phyloP scores from a whole-genome alignment of 768 basidiomycete species.

The Crucibulum laeve region DNA sequence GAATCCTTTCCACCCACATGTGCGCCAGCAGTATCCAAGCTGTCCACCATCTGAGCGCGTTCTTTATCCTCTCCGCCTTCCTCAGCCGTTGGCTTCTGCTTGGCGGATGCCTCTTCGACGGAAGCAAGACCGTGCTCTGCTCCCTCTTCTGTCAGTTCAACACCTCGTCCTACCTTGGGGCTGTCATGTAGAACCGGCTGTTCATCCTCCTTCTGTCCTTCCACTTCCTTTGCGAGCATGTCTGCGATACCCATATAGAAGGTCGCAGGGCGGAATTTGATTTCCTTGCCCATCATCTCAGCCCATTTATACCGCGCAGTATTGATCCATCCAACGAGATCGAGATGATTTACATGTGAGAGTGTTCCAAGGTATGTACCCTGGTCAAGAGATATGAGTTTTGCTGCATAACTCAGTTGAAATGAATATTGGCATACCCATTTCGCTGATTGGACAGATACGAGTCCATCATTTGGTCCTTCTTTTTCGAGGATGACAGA shows the following conservation, averaged over 20 bases:
- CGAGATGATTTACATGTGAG: conserved; percentile 85
- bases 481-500: conserved; percentile 80
- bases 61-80: conserved; percentile 4
- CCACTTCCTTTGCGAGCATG: conserved; percentile 73
- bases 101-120: not conserved
- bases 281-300: conserved; percentile 82
- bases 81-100: not conserved
- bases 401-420: conserved; percentile 1
- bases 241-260: conserved; percentile 87
- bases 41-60: conserved; percentile 20
- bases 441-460: conserved; percentile 80
- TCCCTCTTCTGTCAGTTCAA: conserved; percentile 8
- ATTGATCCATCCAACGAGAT: conserved; percentile 93
- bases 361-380: conserved; percentile 96
- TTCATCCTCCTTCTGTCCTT: conserved; percentile 34
- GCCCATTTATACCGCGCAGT: conserved; percentile 86
- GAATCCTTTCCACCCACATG: conserved; percentile 3
- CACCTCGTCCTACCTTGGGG: conserved; percentile 9
- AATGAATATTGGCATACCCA: conserved; percentile 47
- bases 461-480: conserved; percentile 93
- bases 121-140: not conserved
- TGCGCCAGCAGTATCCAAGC: conserved; percentile 15
- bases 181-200: not conserved
- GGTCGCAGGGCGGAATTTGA: conserved; percentile 87
- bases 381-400: conserved; percentile 23